Conservation (phyloP, 1,139 yeast species). For the Hemisphaericaspora subhashii region DNA sequence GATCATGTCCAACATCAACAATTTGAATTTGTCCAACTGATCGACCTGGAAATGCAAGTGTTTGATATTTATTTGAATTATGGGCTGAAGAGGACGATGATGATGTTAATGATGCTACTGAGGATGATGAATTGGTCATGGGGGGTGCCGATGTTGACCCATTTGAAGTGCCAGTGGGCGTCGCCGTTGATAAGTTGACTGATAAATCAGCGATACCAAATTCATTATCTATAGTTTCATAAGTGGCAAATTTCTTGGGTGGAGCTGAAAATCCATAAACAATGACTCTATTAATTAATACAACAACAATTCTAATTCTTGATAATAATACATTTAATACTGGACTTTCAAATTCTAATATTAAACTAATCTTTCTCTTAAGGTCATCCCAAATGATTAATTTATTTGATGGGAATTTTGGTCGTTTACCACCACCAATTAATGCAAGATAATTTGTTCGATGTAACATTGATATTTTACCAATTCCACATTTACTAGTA, state of each 20-base stretch:
- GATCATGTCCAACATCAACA: constrained; percentile 66
- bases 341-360: constrained; percentile 72
- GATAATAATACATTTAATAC: constrained; percentile 74
- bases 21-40: constrained; percentile 75
- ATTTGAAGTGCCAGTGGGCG: constrained; percentile 2
- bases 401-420: constrained; percentile 75
- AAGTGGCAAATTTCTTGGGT: constrained; percentile 66
- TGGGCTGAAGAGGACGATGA: constrained; percentile 5
- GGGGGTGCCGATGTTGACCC: constrained; percentile 2
- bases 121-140: neutral
- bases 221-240: constrained; percentile 71
- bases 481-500: constrained; percentile 57
- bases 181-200: constrained; percentile 20
- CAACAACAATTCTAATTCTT: constrained; percentile 72
- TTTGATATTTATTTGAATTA: constrained; percentile 32
- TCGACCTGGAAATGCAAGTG: constrained; percentile 73
- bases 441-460: constrained; percentile 87
- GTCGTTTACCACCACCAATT: constrained; percentile 84
- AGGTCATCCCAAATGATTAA: constrained; percentile 89
- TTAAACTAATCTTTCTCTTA: constrained; percentile 71
- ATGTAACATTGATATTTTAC: constrained; percentile 77
- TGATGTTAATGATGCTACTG: constrained; percentile 7
- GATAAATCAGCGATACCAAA: constrained; percentile 70
- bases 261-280: constrained; percentile 82
- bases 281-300: constrained; percentile 63